A percentile compares a stretch with the other conserved stretches of the same genome.
Conservation (phyloP, 768 basidiomycete species). For the Trametes meyenii region DNA sequence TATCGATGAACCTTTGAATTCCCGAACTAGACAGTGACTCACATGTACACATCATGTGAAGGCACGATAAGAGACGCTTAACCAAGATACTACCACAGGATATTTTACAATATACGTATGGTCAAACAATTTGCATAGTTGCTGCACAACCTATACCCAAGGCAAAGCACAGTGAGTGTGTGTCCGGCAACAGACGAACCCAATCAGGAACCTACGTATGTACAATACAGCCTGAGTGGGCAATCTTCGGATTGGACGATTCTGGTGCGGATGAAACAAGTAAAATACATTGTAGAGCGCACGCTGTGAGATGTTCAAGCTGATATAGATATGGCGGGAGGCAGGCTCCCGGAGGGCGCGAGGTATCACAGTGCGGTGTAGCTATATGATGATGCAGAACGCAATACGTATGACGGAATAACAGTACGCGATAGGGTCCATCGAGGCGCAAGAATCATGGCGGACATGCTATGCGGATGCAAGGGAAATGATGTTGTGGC, state of each 20-base stretch:
- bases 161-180: too few species aligned
- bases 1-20: neutral
- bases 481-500: neutral
- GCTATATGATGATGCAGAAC: neutral
- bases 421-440: neutral
- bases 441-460: neutral
- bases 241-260: too few species aligned
- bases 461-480: neutral
- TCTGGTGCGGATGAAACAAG: neutral
- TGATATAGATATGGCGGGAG: neutral
- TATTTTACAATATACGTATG: too few species aligned
- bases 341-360: neutral
- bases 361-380: conserved; percentile 8
- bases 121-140: too few species aligned
- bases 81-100: too few species aligned
- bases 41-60: too few species aligned
- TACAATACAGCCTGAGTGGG: neutral
- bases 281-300: conserved; percentile 2
- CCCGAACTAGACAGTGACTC: too few species aligned
- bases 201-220: neutral
- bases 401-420: conserved; percentile 16
- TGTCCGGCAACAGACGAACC: too few species aligned
- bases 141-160: too few species aligned
- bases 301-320: neutral
- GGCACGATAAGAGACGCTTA: too few species aligned